Conservation (phyloP, 345 rosid genomes). For the Excoecaria cochinchinensis region DNA sequence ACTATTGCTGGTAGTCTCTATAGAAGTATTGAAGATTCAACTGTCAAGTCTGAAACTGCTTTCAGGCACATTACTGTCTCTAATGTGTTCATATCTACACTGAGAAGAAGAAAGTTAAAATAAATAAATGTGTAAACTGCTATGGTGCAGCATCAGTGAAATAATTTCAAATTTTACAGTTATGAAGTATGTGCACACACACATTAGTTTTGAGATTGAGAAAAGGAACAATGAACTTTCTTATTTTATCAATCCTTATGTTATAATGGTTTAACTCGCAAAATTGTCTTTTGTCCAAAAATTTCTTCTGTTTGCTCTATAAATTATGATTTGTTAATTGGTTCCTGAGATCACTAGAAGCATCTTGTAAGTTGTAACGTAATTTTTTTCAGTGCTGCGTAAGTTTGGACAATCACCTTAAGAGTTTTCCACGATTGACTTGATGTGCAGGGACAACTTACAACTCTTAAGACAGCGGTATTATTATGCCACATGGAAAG, state of each 20-base stretch:
- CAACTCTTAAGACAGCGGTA: conserved; percentile 49
- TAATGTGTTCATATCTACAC: not conserved
- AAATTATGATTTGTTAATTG: not conserved
- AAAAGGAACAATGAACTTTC: not conserved
- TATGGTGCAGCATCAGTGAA: too few relatives aligned
- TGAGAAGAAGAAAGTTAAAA: not conserved
- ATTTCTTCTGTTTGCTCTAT: not conserved
- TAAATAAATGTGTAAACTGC: too few relatives aligned
- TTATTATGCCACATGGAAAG: conserved; percentile 98
- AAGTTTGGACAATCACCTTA: not conserved
- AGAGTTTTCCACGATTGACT: not conserved
- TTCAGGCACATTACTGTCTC: not conserved
- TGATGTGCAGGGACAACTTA: not conserved
- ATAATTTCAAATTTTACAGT: too few relatives aligned
- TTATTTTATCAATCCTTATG: not conserved
- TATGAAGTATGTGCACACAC: too few relatives aligned
- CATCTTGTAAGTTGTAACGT: not conserved
- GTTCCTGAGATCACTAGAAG: not conserved
- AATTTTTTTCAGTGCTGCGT: not conserved
- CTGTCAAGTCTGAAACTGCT: not conserved
- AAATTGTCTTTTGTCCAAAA: not conserved
- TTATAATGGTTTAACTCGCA: not conserved
- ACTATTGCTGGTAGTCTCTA: too few relatives aligned
- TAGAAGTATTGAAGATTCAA: not conserved
- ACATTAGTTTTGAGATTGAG: not conserved